phyloP scores from a whole-genome alignment of 805 yeast species.

The Wickerhamomyces bisporus region DNA sequence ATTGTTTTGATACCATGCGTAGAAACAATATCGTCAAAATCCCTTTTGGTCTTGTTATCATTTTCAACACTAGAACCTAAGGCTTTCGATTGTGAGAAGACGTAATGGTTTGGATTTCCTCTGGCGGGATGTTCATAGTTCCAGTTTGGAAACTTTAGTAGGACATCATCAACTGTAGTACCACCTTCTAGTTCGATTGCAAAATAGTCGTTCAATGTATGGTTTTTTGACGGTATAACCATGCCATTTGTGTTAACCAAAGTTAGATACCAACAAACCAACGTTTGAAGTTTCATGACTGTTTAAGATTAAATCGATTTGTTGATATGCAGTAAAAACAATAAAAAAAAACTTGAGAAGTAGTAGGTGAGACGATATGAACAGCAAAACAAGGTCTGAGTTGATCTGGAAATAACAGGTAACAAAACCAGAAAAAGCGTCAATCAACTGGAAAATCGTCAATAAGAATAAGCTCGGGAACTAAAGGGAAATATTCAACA shows the following conservation, averaged over 20 bases:
- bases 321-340: no score
- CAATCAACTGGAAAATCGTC: no score
- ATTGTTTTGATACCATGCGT: conserved; percentile 38
- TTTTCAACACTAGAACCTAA: background rate
- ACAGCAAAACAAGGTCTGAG: no score
- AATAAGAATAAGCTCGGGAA: no score
- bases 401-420: no score
- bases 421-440: no score
- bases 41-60: conserved; percentile 10
- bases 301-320: background rate
- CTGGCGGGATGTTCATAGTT: conserved; percentile 60
- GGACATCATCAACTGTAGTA: conserved; percentile 28
- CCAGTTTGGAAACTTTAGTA: conserved; percentile 38
- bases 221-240: conserved; percentile 41
- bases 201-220: conserved; percentile 48
- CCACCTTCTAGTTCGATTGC: conserved; percentile 48
- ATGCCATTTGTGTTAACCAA: background rate
- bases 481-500: no score
- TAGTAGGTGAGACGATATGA: no score
- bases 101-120: conserved; percentile 57
- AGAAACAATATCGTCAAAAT: conserved; percentile 6
- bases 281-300: background rate
- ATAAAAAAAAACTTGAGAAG: no score
- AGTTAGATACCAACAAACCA: background rate
- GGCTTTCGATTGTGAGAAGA: conserved; percentile 50